phyloP scores from a whole-genome alignment of 2,329 filamentous ascomycete species.

The Didymella exigua region DNA sequence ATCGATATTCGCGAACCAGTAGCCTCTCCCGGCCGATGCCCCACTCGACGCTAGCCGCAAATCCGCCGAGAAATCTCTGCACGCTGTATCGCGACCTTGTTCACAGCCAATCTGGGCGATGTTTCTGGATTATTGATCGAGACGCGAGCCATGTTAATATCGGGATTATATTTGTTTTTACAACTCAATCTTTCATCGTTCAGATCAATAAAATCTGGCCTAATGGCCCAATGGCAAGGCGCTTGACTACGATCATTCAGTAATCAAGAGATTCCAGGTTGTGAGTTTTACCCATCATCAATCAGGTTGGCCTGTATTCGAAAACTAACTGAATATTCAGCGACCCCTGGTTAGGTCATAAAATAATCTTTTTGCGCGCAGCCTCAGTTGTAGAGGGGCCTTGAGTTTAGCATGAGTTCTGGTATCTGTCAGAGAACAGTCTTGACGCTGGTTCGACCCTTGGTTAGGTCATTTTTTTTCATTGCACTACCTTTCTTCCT shows the following conservation, averaged over 20 bases:
- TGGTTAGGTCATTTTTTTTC: too few relatives aligned
- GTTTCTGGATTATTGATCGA: background rate
- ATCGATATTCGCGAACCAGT: background rate
- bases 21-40: background rate
- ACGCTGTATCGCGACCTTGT: background rate
- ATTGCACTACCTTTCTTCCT: too few relatives aligned
- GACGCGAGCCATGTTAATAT: accelerated
- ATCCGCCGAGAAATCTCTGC: background rate
- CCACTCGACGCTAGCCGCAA: background rate
- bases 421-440: too few relatives aligned
- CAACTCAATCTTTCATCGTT: background rate
- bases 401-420: too few relatives aligned
- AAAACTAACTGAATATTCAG: background rate
- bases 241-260: constrained; percentile 58
- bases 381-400: too few relatives aligned
- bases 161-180: background rate
- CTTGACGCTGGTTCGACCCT: too few relatives aligned
- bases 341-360: constrained; percentile 3
- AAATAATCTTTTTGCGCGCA: background rate
- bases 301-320: background rate
- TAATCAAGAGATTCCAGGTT: constrained; percentile 41
- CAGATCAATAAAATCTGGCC: constrained; percentile 20
- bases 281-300: background rate
- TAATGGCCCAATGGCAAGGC: constrained; percentile 63
- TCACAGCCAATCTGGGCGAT: background rate